Percentiles rank a stretch among this genome's conserved stretches.
These are phyloP conservation scores for Colletotrichum lentis DNA, from an alignment of 2,329 filamentous ascomycete genomes.

Conservation along the genomic window DNA sequence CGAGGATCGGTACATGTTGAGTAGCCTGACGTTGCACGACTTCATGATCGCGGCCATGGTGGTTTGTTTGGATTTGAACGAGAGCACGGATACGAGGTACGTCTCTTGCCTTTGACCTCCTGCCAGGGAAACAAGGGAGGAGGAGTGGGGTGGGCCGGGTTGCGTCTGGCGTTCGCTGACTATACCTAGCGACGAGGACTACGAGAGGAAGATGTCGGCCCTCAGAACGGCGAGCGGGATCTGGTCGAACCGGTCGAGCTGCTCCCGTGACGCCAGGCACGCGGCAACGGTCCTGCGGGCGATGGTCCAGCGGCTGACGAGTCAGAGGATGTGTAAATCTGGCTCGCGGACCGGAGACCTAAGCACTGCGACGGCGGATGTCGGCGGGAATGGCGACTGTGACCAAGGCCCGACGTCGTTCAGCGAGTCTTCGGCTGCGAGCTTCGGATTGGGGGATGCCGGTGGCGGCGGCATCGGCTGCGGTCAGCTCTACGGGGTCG, in stretches of 20 bases:
- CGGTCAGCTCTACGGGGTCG: neutral
- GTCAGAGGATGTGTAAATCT: neutral
- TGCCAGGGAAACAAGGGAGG: neutral
- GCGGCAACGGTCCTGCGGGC: slow-evolving; percentile 54
- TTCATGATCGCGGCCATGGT: slow-evolving; percentile 69
- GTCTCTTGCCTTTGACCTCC: slow-evolving; percentile 13
- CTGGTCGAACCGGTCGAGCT: slow-evolving; percentile 51
- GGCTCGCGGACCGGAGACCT: neutral
- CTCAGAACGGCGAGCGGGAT: slow-evolving; percentile 53
- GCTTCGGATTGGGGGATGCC: neutral
- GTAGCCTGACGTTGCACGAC: slow-evolving; percentile 62
- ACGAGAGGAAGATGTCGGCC: slow-evolving; percentile 48
- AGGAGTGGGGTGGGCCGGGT: neutral
- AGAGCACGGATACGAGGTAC: slow-evolving; percentile 51
- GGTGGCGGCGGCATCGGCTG: neutral
- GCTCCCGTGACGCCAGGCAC: slow-evolving; percentile 54
- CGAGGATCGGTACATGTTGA: slow-evolving; percentile 62
- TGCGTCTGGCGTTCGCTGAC: slow-evolving; percentile 32
- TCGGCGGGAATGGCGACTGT: slow-evolving; percentile 23
- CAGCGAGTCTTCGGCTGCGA: neutral
- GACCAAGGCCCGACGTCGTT: slow-evolving; percentile 41
- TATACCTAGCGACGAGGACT: slow-evolving; percentile 43
- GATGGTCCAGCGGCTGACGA: slow-evolving; percentile 45
- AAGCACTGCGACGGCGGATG: slow-evolving; percentile 28
- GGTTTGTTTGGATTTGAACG: slow-evolving; percentile 60